These are phyloP conservation scores for Alternaria conjuncta DNA, from an alignment of 2,329 filamentous ascomycete species.

Conservation along the genomic window DNA sequence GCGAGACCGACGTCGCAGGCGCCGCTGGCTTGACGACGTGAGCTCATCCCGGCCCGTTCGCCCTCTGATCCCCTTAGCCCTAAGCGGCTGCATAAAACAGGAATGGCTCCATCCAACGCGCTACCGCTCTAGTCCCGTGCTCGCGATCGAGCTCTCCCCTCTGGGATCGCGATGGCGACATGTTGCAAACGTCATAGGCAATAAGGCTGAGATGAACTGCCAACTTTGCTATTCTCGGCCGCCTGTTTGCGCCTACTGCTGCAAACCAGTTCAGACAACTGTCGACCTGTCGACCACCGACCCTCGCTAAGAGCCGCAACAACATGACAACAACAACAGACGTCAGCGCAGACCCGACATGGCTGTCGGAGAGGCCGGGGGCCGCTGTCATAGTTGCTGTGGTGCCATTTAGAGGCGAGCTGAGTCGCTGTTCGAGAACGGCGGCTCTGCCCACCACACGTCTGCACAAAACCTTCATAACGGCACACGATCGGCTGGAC, in stretches of 20 bases:
- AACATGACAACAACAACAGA: slow-evolving; percentile 11
- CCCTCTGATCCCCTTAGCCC: slow-evolving; percentile 30
- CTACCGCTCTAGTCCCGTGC: slow-evolving; percentile 28
- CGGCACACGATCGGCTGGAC: slow-evolving; percentile 26
- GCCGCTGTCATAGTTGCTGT: slow-evolving; percentile 27
- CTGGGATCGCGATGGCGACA: slow-evolving; percentile 37
- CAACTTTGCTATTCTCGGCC: slow-evolving; percentile 27
- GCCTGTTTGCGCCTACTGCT: slow-evolving; percentile 10
- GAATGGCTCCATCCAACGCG: slow-evolving; percentile 34
- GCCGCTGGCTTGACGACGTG: slow-evolving; percentile 24
- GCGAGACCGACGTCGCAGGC: slow-evolving; percentile 37
- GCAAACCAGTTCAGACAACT: slow-evolving; percentile 15
- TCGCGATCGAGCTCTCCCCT: slow-evolving; percentile 37
- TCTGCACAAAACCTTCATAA: slow-evolving; percentile 47
- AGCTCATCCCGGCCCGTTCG: slow-evolving; percentile 38
- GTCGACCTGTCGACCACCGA: slow-evolving; percentile 9
- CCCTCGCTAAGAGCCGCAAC: slow-evolving; percentile 10
- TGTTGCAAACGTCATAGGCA: slow-evolving; percentile 41
- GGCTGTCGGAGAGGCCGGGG: slow-evolving; percentile 35
- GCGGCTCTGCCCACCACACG: slow-evolving; percentile 20
- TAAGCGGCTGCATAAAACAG: slow-evolving; percentile 41
- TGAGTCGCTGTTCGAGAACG: slow-evolving; percentile 43
- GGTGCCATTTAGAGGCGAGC: slow-evolving; percentile 26
- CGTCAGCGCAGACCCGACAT: slow-evolving; percentile 10
- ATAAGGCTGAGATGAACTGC: slow-evolving; percentile 30